phyloP scores from a whole-genome alignment of 306 rosid genomes.

The Fagus sylvatica region DNA sequence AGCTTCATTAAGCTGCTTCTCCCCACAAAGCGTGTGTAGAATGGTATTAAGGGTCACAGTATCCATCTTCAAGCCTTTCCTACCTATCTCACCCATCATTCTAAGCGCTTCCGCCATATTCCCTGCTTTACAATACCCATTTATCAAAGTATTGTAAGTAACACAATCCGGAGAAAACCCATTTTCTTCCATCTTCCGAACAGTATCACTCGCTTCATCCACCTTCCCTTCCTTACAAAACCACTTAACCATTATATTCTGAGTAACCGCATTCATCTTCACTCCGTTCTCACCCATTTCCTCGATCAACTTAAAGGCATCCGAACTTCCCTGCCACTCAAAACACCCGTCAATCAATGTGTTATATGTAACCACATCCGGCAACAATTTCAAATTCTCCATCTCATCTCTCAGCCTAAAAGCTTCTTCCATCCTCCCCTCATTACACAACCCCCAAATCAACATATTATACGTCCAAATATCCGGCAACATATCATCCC shows the following conservation, averaged over 20 bases:
- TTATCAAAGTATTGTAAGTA: slow-evolving; percentile 78
- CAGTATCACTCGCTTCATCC: slow-evolving; percentile 49
- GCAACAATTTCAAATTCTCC: slow-evolving; percentile 57
- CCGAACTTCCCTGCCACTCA: slow-evolving; percentile 33
- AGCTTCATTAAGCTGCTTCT: slow-evolving; percentile 72
- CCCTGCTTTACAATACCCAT: slow-evolving; percentile 69
- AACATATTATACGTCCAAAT: slow-evolving; percentile 80
- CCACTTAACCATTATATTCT: slow-evolving; percentile 85
- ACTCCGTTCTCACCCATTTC: slow-evolving; percentile 66
- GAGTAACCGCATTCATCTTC: slow-evolving; percentile 55
- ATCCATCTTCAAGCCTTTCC: slow-evolving; percentile 60
- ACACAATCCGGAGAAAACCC: slow-evolving; percentile 68
- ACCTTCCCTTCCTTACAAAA: slow-evolving; percentile 70
- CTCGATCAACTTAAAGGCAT: slow-evolving; percentile 55
- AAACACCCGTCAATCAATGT: slow-evolving; percentile 78
- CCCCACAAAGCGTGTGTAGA: slow-evolving; percentile 55
- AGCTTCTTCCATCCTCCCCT: slow-evolving; percentile 74
- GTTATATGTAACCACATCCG: slow-evolving; percentile 83
- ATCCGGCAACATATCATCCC: slow-evolving; percentile 51
- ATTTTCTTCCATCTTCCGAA: slow-evolving; percentile 58
- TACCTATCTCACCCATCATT: slow-evolving; percentile 75
- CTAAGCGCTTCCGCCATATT: slow-evolving; percentile 60
- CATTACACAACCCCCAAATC: slow-evolving; percentile 63
- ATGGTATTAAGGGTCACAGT: slow-evolving; percentile 68
- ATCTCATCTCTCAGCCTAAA: slow-evolving; percentile 63